phyloP scores from a whole-genome alignment of 192 early-diverging fungal species.

The Phycomyces blakesleeanus region DNA sequence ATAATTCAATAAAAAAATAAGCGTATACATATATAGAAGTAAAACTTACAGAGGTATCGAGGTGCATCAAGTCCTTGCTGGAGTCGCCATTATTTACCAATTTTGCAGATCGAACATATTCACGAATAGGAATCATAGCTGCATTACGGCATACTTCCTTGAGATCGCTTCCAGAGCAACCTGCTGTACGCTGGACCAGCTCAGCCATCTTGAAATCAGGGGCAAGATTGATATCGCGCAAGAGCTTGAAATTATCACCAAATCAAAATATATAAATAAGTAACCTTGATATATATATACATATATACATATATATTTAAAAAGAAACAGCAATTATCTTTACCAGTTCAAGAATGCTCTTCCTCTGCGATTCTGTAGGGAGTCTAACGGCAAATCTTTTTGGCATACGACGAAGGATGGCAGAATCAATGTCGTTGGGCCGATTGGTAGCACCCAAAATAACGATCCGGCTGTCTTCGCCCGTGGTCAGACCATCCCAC shows the following conservation, averaged over 20 bases:
- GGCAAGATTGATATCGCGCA: conserved; percentile 67
- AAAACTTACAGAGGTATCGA: conserved; percentile 22
- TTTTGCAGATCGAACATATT: conserved; percentile 62
- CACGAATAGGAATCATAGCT: conserved; percentile 91
- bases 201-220: conserved; percentile 61
- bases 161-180: conserved; percentile 90
- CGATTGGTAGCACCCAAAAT: conserved; percentile 95
- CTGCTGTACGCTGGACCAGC: conserved; percentile 70
- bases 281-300: too few species aligned
- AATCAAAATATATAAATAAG: conserved; percentile 4
- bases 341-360: conserved; percentile 74
- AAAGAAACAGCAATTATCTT: neutral
- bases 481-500: conserved; percentile 93
- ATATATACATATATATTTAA: too few species aligned
- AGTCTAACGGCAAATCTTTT: conserved; percentile 86
- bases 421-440: conserved; percentile 96
- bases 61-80: conserved; percentile 24
- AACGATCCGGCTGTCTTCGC: conserved; percentile 61
- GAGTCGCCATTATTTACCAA: conserved; percentile 21
- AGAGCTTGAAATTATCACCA: conserved; percentile 50
- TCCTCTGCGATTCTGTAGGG: conserved; percentile 81
- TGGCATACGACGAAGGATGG: conserved; percentile 96
- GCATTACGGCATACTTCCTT: conserved; percentile 97
- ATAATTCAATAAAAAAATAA: neutral
- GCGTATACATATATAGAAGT: neutral